phyloP scores from a whole-genome alignment of 2,329 filamentous ascomycete species.

The Botrytis cinerea region DNA sequence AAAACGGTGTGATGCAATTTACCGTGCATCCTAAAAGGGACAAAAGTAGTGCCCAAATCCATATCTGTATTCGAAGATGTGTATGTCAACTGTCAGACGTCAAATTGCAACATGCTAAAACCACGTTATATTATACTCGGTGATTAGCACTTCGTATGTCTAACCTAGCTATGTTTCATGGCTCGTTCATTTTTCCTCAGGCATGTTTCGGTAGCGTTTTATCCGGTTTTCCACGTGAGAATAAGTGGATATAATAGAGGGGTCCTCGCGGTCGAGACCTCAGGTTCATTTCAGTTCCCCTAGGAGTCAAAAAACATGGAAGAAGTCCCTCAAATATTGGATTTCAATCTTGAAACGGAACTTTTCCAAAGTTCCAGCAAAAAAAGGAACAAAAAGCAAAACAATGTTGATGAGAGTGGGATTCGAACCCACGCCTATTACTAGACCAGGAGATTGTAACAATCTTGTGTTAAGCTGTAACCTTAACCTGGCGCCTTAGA shows the following conservation, averaged over 20 bases:
- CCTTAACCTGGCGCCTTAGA: slow-evolving; percentile 25
- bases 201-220: slow-evolving; percentile 2
- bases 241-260: slow-evolving; percentile 2
- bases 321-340: background rate
- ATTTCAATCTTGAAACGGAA: too few relatives aligned
- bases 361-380: background rate
- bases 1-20: background rate
- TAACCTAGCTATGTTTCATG: background rate
- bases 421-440: slow-evolving; percentile 44
- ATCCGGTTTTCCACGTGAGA: background rate
- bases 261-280: background rate
- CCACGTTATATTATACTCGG: background rate
- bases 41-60: background rate
- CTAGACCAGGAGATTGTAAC: slow-evolving; percentile 10
- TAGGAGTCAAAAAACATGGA: background rate
- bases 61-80: background rate
- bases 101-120: background rate
- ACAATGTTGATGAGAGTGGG: slow-evolving; percentile 41
- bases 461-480: background rate
- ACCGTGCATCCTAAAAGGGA: background rate
- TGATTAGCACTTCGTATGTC: background rate
- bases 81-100: background rate
- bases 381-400: background rate
- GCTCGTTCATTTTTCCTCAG: background rate
- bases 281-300: background rate